phyloP scores from a whole-genome alignment of 192 early-diverging fungal genomes.

The Geranomyces variabilis region DNA sequence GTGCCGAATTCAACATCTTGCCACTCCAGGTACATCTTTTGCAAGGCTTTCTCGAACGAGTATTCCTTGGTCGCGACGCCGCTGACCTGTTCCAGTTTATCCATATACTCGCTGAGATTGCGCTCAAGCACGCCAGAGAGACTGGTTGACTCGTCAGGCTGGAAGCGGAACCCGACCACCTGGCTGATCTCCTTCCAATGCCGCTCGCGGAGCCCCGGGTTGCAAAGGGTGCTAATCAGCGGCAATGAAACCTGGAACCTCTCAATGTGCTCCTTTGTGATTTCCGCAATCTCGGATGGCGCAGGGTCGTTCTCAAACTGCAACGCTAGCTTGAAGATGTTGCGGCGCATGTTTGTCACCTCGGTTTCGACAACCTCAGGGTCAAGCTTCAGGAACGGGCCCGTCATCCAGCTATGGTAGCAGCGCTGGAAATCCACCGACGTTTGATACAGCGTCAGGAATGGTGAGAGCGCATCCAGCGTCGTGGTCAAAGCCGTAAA shows the following conservation, averaged over 20 bases:
- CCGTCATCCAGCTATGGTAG: conserved; percentile 65
- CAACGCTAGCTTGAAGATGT: conserved; percentile 56
- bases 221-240: conserved; percentile 60
- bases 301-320: conserved; percentile 50
- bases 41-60: conserved; percentile 67
- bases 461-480: conserved; percentile 52
- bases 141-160: conserved; percentile 64
- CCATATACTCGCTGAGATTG: conserved; percentile 58
- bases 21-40: conserved; percentile 69
- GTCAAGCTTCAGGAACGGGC: conserved; percentile 63
- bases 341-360: conserved; percentile 64
- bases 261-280: conserved; percentile 66
- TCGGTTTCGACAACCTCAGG: conserved; percentile 62
- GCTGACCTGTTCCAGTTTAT: conserved; percentile 54
- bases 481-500: conserved; percentile 51
- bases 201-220: conserved; percentile 60
- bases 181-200: conserved; percentile 67
- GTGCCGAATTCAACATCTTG: conserved; percentile 57
- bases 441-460: conserved; percentile 60
- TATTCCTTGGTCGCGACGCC: conserved; percentile 63
- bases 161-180: conserved; percentile 62
- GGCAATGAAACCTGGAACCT: conserved; percentile 62
- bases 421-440: conserved; percentile 66
- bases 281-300: conserved; percentile 56
- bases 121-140: conserved; percentile 55